Conservation (phyloP, 2,329 filamentous ascomycete species). For the Aureobasidium sp. region DNA sequence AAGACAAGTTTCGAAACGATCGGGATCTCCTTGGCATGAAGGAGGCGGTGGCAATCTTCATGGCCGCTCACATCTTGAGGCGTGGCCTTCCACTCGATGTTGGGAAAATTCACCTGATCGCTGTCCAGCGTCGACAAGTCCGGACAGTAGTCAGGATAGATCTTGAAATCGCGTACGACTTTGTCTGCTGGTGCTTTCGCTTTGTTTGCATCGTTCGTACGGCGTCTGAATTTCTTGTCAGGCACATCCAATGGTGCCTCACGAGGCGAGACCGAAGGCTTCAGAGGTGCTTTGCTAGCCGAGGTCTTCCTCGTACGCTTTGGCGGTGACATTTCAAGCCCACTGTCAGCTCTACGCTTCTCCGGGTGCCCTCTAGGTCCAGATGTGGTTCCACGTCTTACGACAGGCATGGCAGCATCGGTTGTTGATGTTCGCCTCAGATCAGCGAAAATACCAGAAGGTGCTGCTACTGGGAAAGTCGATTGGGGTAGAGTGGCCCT, state of each 20-base stretch:
- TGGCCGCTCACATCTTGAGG: constrained; percentile 70
- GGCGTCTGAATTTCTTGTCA: background rate
- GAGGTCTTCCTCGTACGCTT: constrained; percentile 1
- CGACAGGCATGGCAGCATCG: background rate
- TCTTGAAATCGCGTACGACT: constrained; percentile 66
- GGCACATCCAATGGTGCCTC: background rate
- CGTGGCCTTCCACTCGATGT: constrained; percentile 81
- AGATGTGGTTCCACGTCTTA: background rate
- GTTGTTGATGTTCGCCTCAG: background rate
- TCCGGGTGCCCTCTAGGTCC: background rate
- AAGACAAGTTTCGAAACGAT: constrained; percentile 75
- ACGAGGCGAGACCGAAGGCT: constrained; percentile 1
- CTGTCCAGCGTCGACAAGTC: constrained; percentile 60
- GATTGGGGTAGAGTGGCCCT: background rate
- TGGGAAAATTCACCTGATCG: constrained; percentile 53
- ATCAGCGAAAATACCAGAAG: background rate
- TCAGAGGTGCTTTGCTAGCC: background rate
- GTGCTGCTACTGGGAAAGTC: background rate
- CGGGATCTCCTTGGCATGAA: constrained; percentile 71
- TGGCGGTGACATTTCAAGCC: background rate
- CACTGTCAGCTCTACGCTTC: constrained; percentile 2
- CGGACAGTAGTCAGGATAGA: constrained; percentile 59
- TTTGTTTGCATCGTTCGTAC: background rate
- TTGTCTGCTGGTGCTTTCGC: constrained; percentile 65
- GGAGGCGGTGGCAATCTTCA: constrained; percentile 56